Evolutionary conservation across 2,329 filamentous ascomycete genomes (phyloP).

Genomic region (Pseudogymnoascus sp.): DNA sequence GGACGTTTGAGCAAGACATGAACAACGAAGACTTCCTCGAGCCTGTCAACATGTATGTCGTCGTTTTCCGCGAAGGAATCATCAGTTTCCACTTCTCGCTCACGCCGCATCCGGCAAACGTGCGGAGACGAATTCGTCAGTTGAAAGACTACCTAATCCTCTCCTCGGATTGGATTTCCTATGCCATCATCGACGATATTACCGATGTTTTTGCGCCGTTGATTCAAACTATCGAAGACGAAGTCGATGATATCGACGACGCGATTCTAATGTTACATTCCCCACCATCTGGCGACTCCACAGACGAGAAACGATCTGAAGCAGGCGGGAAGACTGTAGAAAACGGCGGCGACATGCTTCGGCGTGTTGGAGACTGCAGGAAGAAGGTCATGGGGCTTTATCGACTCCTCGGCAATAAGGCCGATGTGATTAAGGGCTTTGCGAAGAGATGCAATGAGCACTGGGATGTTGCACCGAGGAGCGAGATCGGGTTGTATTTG

Average conservation of each 20-base stretch:
- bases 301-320: conserved; percentile 42
- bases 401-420: conserved; percentile 88
- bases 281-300: conserved; percentile 36
- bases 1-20: conserved; percentile 92
- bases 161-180: conserved; percentile 96
- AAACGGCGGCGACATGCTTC: conserved; percentile 73
- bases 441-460: conserved; percentile 97
- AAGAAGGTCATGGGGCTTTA: conserved; percentile 98
- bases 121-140: conserved; percentile 86
- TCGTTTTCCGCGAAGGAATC: conserved; percentile 93
- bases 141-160: conserved; percentile 89
- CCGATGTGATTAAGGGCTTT: conserved; percentile 98
- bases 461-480: conserved; percentile 91
- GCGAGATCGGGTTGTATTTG: conserved; percentile 93
- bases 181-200: conserved; percentile 96
- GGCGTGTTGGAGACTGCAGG: conserved; percentile 84
- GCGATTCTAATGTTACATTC: conserved; percentile 79
- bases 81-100: conserved; percentile 97
- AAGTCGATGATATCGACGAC: conserved; percentile 96
- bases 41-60: conserved; percentile 94
- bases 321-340: conserved; percentile 37
- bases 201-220: conserved; percentile 92
- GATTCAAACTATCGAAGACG: conserved; percentile 88
- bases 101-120: conserved; percentile 92
- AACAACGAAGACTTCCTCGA: conserved; percentile 86